Base-by-base conservation (phyloP, 2,329 filamentous ascomycete species). In the Calonectria hawksworthii region DNA sequence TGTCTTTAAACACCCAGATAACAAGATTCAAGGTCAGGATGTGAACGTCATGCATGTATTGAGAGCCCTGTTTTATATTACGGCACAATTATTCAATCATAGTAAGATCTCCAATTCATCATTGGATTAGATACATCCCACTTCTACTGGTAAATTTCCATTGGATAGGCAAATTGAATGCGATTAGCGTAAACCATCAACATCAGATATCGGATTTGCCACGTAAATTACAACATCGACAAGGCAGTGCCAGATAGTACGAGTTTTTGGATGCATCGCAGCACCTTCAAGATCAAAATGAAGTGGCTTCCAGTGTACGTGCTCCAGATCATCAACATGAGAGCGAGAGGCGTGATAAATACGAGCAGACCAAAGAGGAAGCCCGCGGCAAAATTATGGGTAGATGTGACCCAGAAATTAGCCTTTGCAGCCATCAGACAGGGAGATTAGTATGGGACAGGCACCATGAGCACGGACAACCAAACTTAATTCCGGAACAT, bases 401-500 rank as follows among this genome's bases (percentile, higher is more conserved):
- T 18, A 34, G 32, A n/a, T 38, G 14, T 61, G 56, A 41, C 56
- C 56, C 56, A 63, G 23, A 63, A 63, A 63, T 41, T 63, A 63
- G 56, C n/a, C 56, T 63, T 63, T 63, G 10, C 34, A 41, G 13
- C n/a, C 8, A 61, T 11, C 34, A 41, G 34, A 41, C 34, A 36
- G 38, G 56, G 56, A 63, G 36, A 63, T 63, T 63, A 63, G 56
- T 41, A 21, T 23, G 36, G 26, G 26, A 56, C 16, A 14, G 30
- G 30, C 30, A 34, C n/a, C 16, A 54, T 32, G 23, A 18, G 52
- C 30, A 34, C 28, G 28, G 26, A 56, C 28, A 41, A 63, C 23
- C 56, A 63, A 61, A 63, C 56, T 13, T 63, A 63, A 28, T 63
- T 63, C 13, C 23, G 56, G 56, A 28, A 41, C n/a, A 63, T 28